Evolutionary conservation across 371 early-diverging fungal genomes (phyloP).

Genomic region (Chytridiales sp.): DNA sequence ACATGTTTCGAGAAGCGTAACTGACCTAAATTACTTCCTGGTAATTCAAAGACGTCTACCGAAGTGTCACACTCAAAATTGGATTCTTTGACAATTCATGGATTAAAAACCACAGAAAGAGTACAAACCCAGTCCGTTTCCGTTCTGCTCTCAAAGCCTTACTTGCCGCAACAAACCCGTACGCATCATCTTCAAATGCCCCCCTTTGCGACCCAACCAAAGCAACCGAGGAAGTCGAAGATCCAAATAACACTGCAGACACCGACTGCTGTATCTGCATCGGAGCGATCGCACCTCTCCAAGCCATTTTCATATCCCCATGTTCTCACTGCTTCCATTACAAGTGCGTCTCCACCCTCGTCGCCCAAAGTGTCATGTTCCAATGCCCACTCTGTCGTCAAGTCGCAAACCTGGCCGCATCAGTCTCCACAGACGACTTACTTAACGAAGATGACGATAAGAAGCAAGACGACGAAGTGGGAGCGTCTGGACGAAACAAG

Average conservation of each 20-base stretch:
- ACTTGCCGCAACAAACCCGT: conserved; percentile 55
- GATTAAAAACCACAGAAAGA: conserved; percentile 40
- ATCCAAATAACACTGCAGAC: conserved; percentile 16
- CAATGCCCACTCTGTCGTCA: conserved; percentile 93
- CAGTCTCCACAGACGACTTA: conserved; percentile 53
- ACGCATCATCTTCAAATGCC: conserved; percentile 25
- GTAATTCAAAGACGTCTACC: conserved; percentile 45
- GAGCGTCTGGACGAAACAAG: no score
- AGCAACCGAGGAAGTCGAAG: conserved; percentile 28
- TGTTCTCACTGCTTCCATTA: conserved; percentile 95
- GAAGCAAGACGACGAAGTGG: no score
- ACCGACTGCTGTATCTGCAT: conserved; percentile 96
- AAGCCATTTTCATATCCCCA: conserved; percentile 91
- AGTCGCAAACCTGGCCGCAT: conserved; percentile 87
- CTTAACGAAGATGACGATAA: conserved; percentile 58
- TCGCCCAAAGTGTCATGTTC: conserved; percentile 71
- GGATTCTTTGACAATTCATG: conserved; percentile 49
- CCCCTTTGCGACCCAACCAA: no score
- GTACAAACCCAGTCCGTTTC: conserved; percentile 52
- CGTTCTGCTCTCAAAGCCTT: conserved; percentile 45
- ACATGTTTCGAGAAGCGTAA: not conserved
- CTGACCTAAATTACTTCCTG: not conserved
- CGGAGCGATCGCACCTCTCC: conserved; percentile 82
- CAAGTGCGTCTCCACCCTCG: conserved; percentile 83
- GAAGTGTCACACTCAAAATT: conserved; percentile 41